Percentiles rank a stretch among this genome's conserved stretches.
Conservation (phyloP, 2,329 filamentous ascomycete genomes). For the Epicoccum sorghinum region DNA sequence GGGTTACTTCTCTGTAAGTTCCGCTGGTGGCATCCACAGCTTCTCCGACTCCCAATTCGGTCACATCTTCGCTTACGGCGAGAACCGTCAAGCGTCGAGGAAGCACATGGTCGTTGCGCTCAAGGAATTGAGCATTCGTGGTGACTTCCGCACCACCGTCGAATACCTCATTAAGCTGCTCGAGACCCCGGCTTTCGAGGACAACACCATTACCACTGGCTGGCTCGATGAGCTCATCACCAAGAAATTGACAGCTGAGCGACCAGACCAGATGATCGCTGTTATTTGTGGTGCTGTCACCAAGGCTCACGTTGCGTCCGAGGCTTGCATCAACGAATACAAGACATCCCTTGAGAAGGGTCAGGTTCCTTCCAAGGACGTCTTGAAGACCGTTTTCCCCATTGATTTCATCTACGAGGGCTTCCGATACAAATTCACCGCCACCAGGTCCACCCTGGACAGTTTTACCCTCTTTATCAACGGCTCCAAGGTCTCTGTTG, state of each 20-base stretch:
- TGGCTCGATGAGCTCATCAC: conserved; percentile 99
- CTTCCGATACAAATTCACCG: conserved; percentile 95
- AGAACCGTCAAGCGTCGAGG: conserved; percentile 92
- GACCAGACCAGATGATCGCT: conserved; percentile 91
- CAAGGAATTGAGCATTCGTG: conserved; percentile 98
- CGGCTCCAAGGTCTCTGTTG: conserved; percentile 92
- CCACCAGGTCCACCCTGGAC: conserved; percentile 87
- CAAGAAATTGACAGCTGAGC: conserved; percentile 94
- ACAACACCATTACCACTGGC: conserved; percentile 98
- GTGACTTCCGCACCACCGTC: conserved; percentile 97
- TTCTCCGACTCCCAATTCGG: conserved; percentile 99
- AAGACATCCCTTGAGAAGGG: conserved; percentile 90
- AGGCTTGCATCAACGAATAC: conserved; percentile 86
- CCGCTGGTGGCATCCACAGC: conserved; percentile 95
- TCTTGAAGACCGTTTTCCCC: conserved; percentile 95
- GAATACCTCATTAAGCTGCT: conserved; percentile 99
- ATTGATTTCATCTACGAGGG: conserved; percentile 99
- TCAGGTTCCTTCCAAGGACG: conserved; percentile 94
- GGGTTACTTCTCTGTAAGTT: conserved; percentile 99
- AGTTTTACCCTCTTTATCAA: conserved; percentile 99
- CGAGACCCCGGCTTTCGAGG: conserved; percentile 97
- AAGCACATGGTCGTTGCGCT: conserved; percentile 99
- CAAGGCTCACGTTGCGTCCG: conserved; percentile 93
- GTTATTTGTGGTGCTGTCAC: conserved; percentile 93
- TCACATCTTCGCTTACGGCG: conserved; percentile 98